These are phyloP conservation scores for Boletales sp. DNA, from an alignment of 768 basidiomycete genomes.

Conservation along the genomic window DNA sequence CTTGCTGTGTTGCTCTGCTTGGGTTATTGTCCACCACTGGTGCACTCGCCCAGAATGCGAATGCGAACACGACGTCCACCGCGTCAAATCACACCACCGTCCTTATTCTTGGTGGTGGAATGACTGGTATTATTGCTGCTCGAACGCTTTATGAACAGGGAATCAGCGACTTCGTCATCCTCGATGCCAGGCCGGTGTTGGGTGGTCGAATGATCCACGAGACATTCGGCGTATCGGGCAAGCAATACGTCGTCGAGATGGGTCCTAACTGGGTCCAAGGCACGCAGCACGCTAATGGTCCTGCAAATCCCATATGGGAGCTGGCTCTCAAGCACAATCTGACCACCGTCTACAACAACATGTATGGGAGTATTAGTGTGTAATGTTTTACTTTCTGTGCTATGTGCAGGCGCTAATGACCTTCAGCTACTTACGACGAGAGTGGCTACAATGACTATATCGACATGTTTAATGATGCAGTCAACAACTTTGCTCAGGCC, in stretches of 20 bases:
- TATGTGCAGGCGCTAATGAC: background rate
- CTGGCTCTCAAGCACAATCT: constrained; percentile 53
- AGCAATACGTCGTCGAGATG: constrained; percentile 46
- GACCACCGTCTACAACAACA: constrained; percentile 42
- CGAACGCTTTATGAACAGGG: constrained; percentile 52
- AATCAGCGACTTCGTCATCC: constrained; percentile 52
- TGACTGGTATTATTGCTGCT: constrained; percentile 64
- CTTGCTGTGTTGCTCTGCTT: background rate
- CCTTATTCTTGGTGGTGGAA: constrained; percentile 64
- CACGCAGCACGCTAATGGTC: constrained; percentile 44
- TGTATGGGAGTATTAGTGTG: constrained; percentile 44
- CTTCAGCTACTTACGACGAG: constrained; percentile 49
- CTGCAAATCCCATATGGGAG: constrained; percentile 54
- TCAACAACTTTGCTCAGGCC: constrained; percentile 37
- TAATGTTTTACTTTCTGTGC: background rate
- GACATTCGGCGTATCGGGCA: constrained; percentile 38
- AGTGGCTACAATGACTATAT: constrained; percentile 48
- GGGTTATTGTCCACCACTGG: constrained; percentile 1
- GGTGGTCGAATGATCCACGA: constrained; percentile 58
- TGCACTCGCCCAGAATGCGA: constrained; percentile 11
- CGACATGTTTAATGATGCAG: constrained; percentile 40
- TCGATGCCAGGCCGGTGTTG: constrained; percentile 55
- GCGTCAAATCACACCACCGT: constrained; percentile 31
- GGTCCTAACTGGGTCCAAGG: constrained; percentile 63
- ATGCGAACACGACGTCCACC: constrained; percentile 7